A percentile compares a stretch with the other conserved stretches of the same genome.
These are phyloP conservation scores for Nakazawaea siamensis DNA, from an alignment of 805 yeast genomes.

Conservation along the genomic window DNA sequence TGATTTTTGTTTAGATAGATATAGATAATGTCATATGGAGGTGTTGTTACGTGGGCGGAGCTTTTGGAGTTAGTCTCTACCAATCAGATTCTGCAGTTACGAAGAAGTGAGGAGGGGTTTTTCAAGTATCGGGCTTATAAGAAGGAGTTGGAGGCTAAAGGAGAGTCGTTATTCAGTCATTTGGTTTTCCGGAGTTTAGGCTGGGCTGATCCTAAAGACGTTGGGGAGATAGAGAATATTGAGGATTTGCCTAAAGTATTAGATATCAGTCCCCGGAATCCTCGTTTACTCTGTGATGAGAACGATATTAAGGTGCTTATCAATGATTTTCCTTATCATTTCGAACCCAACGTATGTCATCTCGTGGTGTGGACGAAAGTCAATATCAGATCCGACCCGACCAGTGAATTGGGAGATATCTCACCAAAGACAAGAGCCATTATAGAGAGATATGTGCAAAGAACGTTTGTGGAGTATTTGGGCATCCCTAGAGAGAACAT, in stretches of 20 bases:
- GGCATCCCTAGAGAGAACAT: conserved; percentile 30
- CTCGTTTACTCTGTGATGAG: conserved; percentile 31
- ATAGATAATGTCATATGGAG: not conserved
- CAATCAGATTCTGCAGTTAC: conserved; percentile 38
- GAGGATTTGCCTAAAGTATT: conserved; percentile 16
- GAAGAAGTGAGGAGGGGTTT: conserved; percentile 38
- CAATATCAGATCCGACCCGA: conserved; percentile 42
- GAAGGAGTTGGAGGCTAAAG: conserved; percentile 22
- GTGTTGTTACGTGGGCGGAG: conserved; percentile 36
- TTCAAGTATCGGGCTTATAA: conserved; percentile 39
- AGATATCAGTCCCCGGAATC: conserved; percentile 20
- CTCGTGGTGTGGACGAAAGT: conserved; percentile 63
- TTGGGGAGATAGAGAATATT: conserved; percentile 13
- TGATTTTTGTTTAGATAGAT: too few relatives aligned
- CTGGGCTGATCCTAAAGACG: conserved; percentile 33
- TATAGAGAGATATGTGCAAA: conserved; percentile 36
- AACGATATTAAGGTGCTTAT: conserved; percentile 35
- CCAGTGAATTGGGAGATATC: conserved; percentile 43
- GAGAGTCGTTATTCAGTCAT: conserved; percentile 37
- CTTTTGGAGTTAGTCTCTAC: conserved; percentile 26
- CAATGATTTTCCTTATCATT: conserved; percentile 65
- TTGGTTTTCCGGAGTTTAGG: conserved; percentile 37
- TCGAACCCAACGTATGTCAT: conserved; percentile 43
- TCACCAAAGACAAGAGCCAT: conserved; percentile 28
- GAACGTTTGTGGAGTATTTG: conserved; percentile 39